Percentiles rank a stretch among this genome's conserved stretches.
Evolutionary conservation across 305 asterid genomes (phyloP).

Genomic region (Euphrasia arctica): DNA sequence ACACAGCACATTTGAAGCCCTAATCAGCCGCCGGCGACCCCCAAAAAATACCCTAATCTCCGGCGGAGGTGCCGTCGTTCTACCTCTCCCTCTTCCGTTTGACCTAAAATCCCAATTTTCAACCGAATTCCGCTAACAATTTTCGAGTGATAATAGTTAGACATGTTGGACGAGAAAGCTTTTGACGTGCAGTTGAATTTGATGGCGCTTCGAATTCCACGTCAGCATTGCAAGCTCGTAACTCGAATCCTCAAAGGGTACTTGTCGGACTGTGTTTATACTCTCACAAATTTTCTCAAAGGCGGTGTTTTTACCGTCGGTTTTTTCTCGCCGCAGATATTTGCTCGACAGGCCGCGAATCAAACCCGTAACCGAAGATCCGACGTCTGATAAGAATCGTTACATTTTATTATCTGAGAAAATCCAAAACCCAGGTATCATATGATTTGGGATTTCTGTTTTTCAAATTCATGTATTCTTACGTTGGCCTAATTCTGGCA

Average conservation of each 20-base stretch:
- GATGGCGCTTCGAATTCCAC: slow-evolving; percentile 74
- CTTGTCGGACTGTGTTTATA: slow-evolving; percentile 1
- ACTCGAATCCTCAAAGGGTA: slow-evolving; percentile 78
- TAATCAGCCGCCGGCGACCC: slow-evolving; percentile 23
- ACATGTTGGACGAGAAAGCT: slow-evolving; percentile 57
- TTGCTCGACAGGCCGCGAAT: slow-evolving; percentile 77
- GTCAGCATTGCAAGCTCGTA: slow-evolving; percentile 76
- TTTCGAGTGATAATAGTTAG: slow-evolving; percentile 16
- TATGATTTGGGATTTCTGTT: neutral
- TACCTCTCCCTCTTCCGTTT: neutral
- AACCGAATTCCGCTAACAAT: neutral
- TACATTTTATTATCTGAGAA: slow-evolving; percentile 68
- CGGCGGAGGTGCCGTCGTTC: slow-evolving; percentile 11
- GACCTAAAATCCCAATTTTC: neutral
- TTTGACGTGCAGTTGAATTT: slow-evolving; percentile 60
- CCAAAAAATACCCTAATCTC: slow-evolving; percentile 12
- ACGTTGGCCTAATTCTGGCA: slow-evolving; percentile 30
- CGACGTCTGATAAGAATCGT: slow-evolving; percentile 59
- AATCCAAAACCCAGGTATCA: slow-evolving; percentile 53
- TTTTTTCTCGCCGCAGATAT: slow-evolving; percentile 41
- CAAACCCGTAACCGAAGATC: slow-evolving; percentile 85
- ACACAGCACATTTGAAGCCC: slow-evolving; percentile 1
- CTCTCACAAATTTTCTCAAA: neutral
- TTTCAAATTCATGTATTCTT: neutral
- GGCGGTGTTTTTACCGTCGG: neutral